Conservation (phyloP, 139 green algal species). For the Chlamydomonas asymmetrica region DNA sequence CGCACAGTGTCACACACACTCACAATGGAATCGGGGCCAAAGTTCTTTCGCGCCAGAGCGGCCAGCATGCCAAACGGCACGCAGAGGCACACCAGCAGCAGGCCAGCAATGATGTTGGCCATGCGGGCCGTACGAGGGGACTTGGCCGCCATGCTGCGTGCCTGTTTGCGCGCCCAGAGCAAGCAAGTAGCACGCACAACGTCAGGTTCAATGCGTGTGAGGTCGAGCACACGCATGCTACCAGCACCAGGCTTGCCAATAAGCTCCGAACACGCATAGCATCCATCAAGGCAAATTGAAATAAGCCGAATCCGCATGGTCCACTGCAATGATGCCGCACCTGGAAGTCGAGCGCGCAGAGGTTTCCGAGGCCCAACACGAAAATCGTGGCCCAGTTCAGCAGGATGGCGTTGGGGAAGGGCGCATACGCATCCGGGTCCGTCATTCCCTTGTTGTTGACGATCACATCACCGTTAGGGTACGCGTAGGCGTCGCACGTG, state of each 20-base stretch:
- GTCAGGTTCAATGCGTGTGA: background rate
- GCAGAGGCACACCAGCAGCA: constrained; percentile 24
- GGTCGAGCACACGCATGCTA: no score
- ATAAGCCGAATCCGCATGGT: no score
- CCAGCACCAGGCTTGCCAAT: no score
- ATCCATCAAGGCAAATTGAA: no score
- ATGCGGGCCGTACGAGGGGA: constrained; percentile 23
- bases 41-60: constrained; percentile 18
- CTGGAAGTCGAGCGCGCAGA: constrained; percentile 52
- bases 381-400: constrained; percentile 48
- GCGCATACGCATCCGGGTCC: constrained; percentile 18
- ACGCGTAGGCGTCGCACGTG: constrained; percentile 48
- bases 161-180: constrained; percentile 8
- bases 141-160: constrained; percentile 44
- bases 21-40: constrained; percentile 31
- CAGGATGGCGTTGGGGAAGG: constrained; percentile 19
- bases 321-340: no score
- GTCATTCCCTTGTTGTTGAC: constrained; percentile 32
- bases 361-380: constrained; percentile 44
- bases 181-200: background rate
- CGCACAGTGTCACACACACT: background rate
- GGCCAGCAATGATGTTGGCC: constrained; percentile 36
- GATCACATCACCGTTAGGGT: constrained; percentile 17
- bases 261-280: no score
- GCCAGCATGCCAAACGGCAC: constrained; percentile 41